Evolutionary conservation across 2,329 filamentous ascomycete species (phyloP).

Genomic region (Aureobasidium mangrovei): DNA sequence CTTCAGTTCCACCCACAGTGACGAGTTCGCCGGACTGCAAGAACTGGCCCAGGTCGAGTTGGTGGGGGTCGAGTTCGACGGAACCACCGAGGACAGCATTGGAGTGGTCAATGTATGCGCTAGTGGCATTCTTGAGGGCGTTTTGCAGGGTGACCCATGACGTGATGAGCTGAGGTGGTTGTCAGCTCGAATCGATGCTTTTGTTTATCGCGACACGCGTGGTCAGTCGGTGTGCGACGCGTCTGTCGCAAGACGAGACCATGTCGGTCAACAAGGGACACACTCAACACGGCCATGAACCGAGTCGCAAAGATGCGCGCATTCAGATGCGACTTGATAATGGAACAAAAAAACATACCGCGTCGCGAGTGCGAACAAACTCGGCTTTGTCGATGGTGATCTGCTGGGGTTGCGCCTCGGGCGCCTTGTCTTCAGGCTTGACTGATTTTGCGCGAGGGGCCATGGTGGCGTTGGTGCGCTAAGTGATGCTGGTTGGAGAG

Average conservation of each 20-base stretch:
- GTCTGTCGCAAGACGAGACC: conserved; percentile 8
- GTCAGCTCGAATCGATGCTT: conserved; percentile 30
- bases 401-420: conserved; percentile 6
- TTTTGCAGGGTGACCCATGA: conserved; percentile 71
- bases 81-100: conserved; percentile 62
- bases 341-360: conserved; percentile 49
- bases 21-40: conserved; percentile 13
- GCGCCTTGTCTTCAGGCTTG: conserved; percentile 1
- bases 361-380: conserved; percentile 72
- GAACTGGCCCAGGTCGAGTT: conserved; percentile 11
- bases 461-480: neutral
- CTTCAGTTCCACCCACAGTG: neutral
- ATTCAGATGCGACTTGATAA: neutral
- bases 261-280: conserved; percentile 11
- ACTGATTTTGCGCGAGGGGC: conserved; percentile 12
- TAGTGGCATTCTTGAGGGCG: conserved; percentile 68
- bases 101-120: conserved; percentile 81
- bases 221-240: conserved; percentile 6
- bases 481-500: neutral
- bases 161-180: conserved; percentile 55
- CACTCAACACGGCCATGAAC: neutral
- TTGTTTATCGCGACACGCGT: conserved; percentile 15
- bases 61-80: conserved; percentile 22
- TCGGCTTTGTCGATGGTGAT: conserved; percentile 43
- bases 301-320: conserved; percentile 17